A percentile compares a stretch with the other conserved stretches of the same genome.
These are phyloP conservation scores for Cystobasidium tubakii DNA, from an alignment of 768 basidiomycete species.

Conservation along the genomic window DNA sequence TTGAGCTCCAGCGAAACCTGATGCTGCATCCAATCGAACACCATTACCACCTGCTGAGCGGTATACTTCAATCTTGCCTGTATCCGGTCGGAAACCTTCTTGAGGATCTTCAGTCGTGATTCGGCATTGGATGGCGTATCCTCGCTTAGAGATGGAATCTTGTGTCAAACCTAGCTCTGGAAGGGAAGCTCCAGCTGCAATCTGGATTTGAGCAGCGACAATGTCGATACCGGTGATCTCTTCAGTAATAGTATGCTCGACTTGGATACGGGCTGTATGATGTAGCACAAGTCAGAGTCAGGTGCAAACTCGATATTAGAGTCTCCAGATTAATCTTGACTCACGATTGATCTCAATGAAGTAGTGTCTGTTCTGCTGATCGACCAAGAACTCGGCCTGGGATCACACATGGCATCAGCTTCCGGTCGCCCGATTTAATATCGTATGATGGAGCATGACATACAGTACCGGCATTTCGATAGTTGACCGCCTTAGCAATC, in stretches of 20 bases:
- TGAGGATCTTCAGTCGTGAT: conserved; percentile 95
- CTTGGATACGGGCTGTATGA: conserved; percentile 75
- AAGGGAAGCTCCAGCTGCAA: conserved; percentile 94
- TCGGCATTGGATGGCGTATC: conserved; percentile 97
- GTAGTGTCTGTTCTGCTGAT: conserved; percentile 91
- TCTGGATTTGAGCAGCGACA: conserved; percentile 98
- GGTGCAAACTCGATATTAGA: background rate
- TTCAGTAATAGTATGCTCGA: conserved; percentile 99
- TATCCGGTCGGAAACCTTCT: conserved; percentile 91
- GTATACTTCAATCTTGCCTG: conserved; percentile 98
- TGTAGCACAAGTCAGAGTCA: background rate
- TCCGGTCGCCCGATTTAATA: background rate
- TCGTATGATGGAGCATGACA: background rate
- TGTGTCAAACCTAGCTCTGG: conserved; percentile 92
- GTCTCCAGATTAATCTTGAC: background rate
- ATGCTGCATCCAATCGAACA: conserved; percentile 90
- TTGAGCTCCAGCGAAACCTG: conserved; percentile 97
- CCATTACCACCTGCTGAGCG: conserved; percentile 98
- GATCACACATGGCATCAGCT: conserved; percentile 4
- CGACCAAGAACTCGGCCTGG: conserved; percentile 81
- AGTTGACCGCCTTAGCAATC: conserved; percentile 84
- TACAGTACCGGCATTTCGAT: conserved; percentile 94
- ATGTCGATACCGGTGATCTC: conserved; percentile 99
- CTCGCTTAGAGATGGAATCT: conserved; percentile 89
- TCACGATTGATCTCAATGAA: conserved; percentile 93